These are phyloP conservation scores for Umbelopsis vinacea DNA, from an alignment of 192 early-diverging fungal species.

Conservation along the genomic window DNA sequence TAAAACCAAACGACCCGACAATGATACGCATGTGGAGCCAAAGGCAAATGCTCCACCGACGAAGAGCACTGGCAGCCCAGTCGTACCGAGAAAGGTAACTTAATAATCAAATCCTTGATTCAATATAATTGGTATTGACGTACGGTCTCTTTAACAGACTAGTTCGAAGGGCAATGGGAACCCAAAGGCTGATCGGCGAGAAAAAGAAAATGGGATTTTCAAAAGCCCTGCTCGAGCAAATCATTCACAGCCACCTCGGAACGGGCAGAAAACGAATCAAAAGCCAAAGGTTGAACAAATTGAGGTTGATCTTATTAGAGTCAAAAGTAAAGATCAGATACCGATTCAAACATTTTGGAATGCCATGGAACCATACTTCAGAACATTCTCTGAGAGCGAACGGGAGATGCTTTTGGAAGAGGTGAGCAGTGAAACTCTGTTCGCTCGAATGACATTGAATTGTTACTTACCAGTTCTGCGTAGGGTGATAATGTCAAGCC, in stretches of 20 bases:
- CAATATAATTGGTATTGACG: not conserved
- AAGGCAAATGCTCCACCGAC: not conserved
- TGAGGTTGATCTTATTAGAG: conserved; percentile 32
- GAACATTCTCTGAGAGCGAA: conserved; percentile 82
- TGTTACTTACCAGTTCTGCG: not conserved
- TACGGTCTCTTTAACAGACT: not conserved
- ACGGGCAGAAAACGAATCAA: conserved; percentile 10
- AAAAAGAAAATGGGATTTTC: not conserved
- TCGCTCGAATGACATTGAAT: not conserved
- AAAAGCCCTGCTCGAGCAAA: conserved; percentile 12
- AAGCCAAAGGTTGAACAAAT: conserved; percentile 1
- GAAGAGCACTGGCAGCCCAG: not conserved
- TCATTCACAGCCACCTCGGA: not conserved
- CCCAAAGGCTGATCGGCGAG: not conserved
- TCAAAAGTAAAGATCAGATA: conserved; percentile 65
- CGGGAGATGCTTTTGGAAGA: conserved; percentile 66
- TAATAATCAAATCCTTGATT: not conserved
- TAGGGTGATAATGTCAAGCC: conserved; percentile 57
- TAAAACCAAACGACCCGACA: not conserved
- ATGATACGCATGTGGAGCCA: not conserved
- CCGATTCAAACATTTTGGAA: conserved; percentile 85
- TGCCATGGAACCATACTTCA: conserved; percentile 84
- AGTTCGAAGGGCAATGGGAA: not conserved
- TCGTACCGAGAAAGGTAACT: conserved; percentile 1
- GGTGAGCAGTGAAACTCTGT: conserved; percentile 54